Conservation (phyloP, 164 flowering plant species). For the Umbellularia californica region DNA sequence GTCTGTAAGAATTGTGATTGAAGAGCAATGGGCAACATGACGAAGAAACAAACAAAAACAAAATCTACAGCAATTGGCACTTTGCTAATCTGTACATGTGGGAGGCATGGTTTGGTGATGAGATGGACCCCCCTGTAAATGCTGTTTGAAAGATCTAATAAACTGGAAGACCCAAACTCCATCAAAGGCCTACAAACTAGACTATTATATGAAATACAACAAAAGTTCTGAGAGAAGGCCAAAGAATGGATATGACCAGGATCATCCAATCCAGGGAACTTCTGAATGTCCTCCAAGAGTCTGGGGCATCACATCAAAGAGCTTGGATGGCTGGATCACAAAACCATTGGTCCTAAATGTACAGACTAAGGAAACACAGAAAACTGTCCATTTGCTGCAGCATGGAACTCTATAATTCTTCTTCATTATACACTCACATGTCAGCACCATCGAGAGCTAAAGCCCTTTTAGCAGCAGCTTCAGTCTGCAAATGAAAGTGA, state of each 20-base stretch:
- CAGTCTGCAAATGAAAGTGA: slow-evolving; percentile 55
- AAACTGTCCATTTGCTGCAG: neutral
- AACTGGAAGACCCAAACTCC: neutral
- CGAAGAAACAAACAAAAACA: too few relatives aligned
- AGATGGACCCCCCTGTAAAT: neutral
- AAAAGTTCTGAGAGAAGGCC: neutral
- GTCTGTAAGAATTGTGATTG: too few relatives aligned
- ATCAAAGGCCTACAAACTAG: neutral
- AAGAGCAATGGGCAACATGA: neutral
- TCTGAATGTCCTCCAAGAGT: neutral
- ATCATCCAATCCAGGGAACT: neutral
- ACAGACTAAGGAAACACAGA: neutral
- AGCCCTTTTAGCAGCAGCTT: slow-evolving; percentile 90
- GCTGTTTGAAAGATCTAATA: neutral
- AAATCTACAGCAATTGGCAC: neutral
- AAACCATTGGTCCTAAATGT: neutral
- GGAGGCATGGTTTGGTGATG: neutral
- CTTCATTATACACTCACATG: slow-evolving; percentile 52
- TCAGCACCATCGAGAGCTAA: slow-evolving; percentile 85
- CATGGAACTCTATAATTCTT: neutral
- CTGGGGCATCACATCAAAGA: neutral
- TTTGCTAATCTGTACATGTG: neutral
- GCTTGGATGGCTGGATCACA: too few relatives aligned
- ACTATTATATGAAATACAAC: neutral
- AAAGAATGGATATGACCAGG: neutral